These are phyloP conservation scores for Ceratobasidium papillatum DNA, from an alignment of 1,284 basidiomycete species.

Conservation along the genomic window DNA sequence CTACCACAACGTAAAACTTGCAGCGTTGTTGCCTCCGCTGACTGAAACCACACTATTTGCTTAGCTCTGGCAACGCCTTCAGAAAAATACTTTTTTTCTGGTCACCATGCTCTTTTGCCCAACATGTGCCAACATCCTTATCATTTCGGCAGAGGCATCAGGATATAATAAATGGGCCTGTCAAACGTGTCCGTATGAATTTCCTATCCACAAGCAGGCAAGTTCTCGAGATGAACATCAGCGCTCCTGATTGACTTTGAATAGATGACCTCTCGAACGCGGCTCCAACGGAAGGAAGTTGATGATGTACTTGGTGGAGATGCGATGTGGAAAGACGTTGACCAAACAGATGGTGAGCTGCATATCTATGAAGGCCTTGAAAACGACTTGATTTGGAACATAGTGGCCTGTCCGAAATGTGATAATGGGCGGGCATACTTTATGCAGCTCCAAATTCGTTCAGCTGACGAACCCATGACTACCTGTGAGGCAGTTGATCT, in stretches of 20 bases:
- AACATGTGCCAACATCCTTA: slow-evolving; percentile 90
- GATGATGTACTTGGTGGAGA: slow-evolving; percentile 95
- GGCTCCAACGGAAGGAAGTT: slow-evolving; percentile 83
- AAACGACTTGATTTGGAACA: neutral
- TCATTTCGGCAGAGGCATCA: slow-evolving; percentile 73
- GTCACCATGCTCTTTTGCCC: slow-evolving; percentile 91
- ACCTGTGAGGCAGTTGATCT: slow-evolving; percentile 72
- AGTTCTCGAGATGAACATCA: neutral
- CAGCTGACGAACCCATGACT: slow-evolving; percentile 97
- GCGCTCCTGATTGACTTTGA: neutral
- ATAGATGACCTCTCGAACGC: slow-evolving; percentile 88
- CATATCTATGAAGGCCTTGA: slow-evolving; percentile 20
- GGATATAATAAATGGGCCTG: slow-evolving; percentile 92
- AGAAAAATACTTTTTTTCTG: neutral
- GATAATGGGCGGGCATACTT: slow-evolving; percentile 91
- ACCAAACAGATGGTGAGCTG: slow-evolving; percentile 78
- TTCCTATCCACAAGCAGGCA: slow-evolving; percentile 84
- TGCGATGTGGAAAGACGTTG: slow-evolving; percentile 95
- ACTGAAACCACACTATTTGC: neutral
- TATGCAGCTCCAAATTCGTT: slow-evolving; percentile 95
- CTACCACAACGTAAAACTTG: neutral
- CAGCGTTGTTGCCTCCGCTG: neutral
- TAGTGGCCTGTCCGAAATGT: slow-evolving; percentile 90
- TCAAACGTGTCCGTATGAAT: slow-evolving; percentile 94
- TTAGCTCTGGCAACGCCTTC: neutral